These are phyloP conservation scores for Breynia disticha DNA, from an alignment of 441 rosid genomes.

Conservation along the genomic window DNA sequence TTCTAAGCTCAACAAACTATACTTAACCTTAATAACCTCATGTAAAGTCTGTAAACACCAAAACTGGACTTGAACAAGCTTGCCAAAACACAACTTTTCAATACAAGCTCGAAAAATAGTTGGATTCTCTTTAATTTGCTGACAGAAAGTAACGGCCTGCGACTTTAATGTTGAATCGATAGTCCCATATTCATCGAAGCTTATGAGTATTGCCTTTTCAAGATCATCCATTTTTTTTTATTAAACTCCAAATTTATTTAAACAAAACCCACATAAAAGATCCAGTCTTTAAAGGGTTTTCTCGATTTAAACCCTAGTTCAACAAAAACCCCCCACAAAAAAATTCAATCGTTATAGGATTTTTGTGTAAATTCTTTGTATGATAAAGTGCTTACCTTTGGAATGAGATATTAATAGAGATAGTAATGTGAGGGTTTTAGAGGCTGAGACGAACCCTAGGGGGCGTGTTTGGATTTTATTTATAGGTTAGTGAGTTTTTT, in stretches of 20 bases:
- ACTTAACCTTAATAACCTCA: constrained; percentile 52
- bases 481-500: constrained; percentile 12
- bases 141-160: constrained; percentile 50
- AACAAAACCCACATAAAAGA: background rate
- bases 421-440: background rate
- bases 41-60: constrained; percentile 87
- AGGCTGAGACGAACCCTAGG: constrained; percentile 16
- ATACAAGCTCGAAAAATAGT: constrained; percentile 52
- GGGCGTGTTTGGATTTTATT: constrained; percentile 14
- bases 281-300: constrained; percentile 8
- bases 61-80: constrained; percentile 72
- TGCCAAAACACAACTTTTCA: constrained; percentile 57
- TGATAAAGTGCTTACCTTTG: too few species aligned
- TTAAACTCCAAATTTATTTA: background rate
- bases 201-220: constrained; percentile 65
- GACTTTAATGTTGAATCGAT: constrained; percentile 45
- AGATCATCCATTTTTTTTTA: constrained; percentile 66
- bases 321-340: background rate
- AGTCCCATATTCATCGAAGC: constrained; percentile 63
- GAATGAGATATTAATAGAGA: too few species aligned
- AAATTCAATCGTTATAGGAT: too few species aligned
- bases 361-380: too few species aligned
- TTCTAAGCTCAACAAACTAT: constrained; percentile 39
- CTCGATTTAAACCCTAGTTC: background rate
- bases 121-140: constrained; percentile 45